These are phyloP conservation scores for Bruguiera hainesii DNA, from an alignment of 441 rosid genomes.

Conservation along the genomic window DNA sequence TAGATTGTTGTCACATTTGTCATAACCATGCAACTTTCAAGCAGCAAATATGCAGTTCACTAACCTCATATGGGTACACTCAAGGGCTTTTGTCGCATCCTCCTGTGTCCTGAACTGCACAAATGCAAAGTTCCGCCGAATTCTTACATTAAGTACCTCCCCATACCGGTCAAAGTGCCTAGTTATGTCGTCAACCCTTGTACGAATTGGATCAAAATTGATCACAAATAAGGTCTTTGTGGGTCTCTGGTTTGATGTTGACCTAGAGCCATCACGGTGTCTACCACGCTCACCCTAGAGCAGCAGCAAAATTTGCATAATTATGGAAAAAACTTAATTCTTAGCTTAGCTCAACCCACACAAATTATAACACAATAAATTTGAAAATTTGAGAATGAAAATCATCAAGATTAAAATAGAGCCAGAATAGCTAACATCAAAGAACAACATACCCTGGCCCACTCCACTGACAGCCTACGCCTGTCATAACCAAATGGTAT, in stretches of 20 bases:
- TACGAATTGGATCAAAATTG: slow-evolving; percentile 72
- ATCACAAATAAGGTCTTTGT: slow-evolving; percentile 86
- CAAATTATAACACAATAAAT: neutral
- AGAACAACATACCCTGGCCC: slow-evolving; percentile 59
- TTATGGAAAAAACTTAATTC: too few species aligned
- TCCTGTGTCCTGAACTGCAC: slow-evolving; percentile 81
- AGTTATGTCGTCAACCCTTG: slow-evolving; percentile 63
- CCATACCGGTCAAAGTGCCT: slow-evolving; percentile 81
- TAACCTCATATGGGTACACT: slow-evolving; percentile 73
- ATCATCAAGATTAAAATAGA: neutral
- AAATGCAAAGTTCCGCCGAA: slow-evolving; percentile 75
- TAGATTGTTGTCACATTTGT: neutral
- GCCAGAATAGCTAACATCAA: neutral
- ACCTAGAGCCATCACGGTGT: slow-evolving; percentile 50
- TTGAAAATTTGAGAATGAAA: neutral
- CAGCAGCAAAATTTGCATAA: too few species aligned
- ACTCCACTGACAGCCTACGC: slow-evolving; percentile 70
- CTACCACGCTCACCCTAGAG: slow-evolving; percentile 74
- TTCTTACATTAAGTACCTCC: slow-evolving; percentile 62
- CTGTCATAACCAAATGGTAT: slow-evolving; percentile 68
- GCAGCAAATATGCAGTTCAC: neutral
- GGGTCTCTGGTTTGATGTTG: slow-evolving; percentile 55
- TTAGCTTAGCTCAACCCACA: neutral
- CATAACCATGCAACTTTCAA: neutral
- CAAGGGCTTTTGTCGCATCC: slow-evolving; percentile 78